Evolutionary conservation across 768 basidiomycete species (phyloP), one percentile per base, ranked within the genome.

Genomic region (Coprinopsis sp.): DNA sequence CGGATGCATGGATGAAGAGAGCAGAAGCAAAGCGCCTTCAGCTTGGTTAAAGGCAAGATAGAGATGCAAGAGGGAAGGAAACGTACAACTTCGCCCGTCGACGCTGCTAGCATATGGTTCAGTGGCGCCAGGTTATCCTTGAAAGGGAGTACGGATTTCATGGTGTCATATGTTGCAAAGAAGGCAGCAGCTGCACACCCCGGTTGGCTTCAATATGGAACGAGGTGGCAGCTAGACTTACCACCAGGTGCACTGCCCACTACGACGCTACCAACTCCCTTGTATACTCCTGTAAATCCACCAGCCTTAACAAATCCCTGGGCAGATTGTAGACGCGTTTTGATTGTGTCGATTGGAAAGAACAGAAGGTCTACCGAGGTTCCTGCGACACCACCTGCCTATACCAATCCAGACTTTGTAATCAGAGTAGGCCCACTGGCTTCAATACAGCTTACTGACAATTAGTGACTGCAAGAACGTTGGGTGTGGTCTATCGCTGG

Each of bases 161-260:
- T 72, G 5, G 80, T 78, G 58, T 98, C 94, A 61, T 99, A 99
- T 0, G 84, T 89, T 16, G 88, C 87, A 65, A 99, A 99, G 74
- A 99, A 99, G 0, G 80, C 79, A 4, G 94, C 93, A 48, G 96
- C 96, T 98, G 33, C 51, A 22, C n/a, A 34, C 10, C 14, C 18
- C 12, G 21, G 16, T 44, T 6, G 21, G 18, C 19, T 33, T 25
- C 21, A 36, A 10, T 28, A 23, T 43, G 23, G 25, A 42, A 3
- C 6, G n/a, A 38, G 25, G 6, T 48, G 44, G 6, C 6, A 6
- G 25, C 44, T 24, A 21, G 42, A 51, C 50, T 37, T 61, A 94
- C 94, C 94, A 65, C 95, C 94, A 0, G 95, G 95, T 14, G 94
- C 92, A 59, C 92, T 92, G 16, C 95, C 95, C 16, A 97, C 84